Conservation (phyloP, 2,329 filamentous ascomycete genomes). For the Botrytis pseudocinerea region DNA sequence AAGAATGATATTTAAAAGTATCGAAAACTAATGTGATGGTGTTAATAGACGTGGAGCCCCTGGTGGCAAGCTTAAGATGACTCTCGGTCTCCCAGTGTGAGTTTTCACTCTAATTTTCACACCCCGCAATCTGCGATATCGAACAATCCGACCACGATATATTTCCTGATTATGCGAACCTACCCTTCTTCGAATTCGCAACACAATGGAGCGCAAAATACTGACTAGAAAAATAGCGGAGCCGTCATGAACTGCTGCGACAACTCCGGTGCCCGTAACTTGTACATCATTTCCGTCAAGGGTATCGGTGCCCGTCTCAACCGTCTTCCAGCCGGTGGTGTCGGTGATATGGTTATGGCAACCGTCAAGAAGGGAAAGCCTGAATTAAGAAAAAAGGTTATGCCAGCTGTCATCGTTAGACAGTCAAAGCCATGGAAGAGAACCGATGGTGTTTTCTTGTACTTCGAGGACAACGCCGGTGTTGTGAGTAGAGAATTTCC, state of each 20-base stretch:
- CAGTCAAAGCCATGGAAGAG: constrained; percentile 99
- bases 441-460: constrained; percentile 96
- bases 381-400: constrained; percentile 99
- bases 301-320: constrained; percentile 97
- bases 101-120: constrained; percentile 46
- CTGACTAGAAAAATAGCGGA: constrained; percentile 59
- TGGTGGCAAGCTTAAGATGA: constrained; percentile 99
- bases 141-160: constrained; percentile 30
- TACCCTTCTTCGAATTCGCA: constrained; percentile 9
- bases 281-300: constrained; percentile 99
- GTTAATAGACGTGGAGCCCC: constrained; percentile 75
- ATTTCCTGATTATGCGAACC: neutral
- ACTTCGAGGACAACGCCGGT: constrained; percentile 99
- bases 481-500: constrained; percentile 65
- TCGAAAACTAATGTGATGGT: constrained; percentile 28
- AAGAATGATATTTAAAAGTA: neutral
- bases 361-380: constrained; percentile 99
- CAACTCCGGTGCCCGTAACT: constrained; percentile 97
- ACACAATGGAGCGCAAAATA: constrained; percentile 10
- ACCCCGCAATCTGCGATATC: constrained; percentile 37
- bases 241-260: constrained; percentile 99
- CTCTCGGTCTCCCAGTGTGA: constrained; percentile 99
- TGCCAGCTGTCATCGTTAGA: constrained; percentile 98
- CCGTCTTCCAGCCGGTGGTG: constrained; percentile 94
- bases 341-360: constrained; percentile 99